phyloP scores from a whole-genome alignment of 108 stramenopile genomes.

The Asterionellopsis glacialis region DNA sequence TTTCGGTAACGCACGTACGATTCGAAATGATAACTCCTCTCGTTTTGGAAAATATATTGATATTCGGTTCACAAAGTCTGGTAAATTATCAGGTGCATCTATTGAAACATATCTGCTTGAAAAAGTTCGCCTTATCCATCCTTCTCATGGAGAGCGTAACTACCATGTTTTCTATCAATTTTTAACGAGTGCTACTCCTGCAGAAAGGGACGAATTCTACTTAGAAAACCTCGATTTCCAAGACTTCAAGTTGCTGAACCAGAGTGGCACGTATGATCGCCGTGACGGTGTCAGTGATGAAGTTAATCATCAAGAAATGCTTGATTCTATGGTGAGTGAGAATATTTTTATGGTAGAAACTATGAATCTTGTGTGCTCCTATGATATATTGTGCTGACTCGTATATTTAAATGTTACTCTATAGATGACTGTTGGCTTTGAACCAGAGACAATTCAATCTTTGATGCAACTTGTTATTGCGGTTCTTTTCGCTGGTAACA shows the following conservation, averaged over 20 bases:
- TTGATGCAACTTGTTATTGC: conserved; percentile 69
- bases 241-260: conserved; percentile 65
- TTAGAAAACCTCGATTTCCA: conserved; percentile 28
- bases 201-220: conserved; percentile 48
- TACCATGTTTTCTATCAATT: conserved; percentile 94
- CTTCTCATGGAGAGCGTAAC: conserved; percentile 68
- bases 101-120: conserved; percentile 96
- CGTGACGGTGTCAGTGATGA: conserved; percentile 83
- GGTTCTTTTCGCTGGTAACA: conserved; percentile 81
- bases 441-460: conserved; percentile 47
- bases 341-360: too few species aligned
- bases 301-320: conserved; percentile 74
- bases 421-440: conserved; percentile 75
- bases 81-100: conserved; percentile 75
- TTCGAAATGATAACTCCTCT: conserved; percentile 93
- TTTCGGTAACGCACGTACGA: conserved; percentile 95
- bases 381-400: neutral
- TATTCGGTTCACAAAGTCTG: conserved; percentile 69
- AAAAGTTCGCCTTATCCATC: conserved; percentile 86
- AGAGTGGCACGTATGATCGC: conserved; percentile 71
- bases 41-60: conserved; percentile 87
- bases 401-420: neutral
- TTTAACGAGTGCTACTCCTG: conserved; percentile 46
- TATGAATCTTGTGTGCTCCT: neutral
- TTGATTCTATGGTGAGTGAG: conserved; percentile 76